Conservation (phyloP, 78 protist species). For the Creolimax fragrantissima region DNA sequence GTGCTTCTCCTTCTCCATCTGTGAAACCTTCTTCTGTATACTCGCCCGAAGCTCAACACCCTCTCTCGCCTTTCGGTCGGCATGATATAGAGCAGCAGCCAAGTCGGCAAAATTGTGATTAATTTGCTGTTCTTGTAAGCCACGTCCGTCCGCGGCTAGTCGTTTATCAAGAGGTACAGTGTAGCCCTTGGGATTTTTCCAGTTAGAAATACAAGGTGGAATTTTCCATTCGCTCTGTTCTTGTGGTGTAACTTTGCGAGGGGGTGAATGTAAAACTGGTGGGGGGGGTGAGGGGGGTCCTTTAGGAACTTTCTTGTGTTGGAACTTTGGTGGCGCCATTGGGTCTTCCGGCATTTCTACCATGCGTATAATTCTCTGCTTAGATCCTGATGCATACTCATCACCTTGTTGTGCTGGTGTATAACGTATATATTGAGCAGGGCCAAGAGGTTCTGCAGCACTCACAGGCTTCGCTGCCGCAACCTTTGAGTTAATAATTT, state of each 20-base stretch:
- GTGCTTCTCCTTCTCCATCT: conserved; percentile 55
- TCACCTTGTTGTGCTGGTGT: conserved; percentile 19
- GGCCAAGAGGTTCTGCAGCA: not conserved
- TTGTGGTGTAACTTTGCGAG: conserved; percentile 56
- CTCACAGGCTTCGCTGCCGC: conserved; percentile 29
- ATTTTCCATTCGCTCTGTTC: conserved; percentile 85
- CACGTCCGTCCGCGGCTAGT: conserved; percentile 92
- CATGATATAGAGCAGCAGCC: conserved; percentile 76
- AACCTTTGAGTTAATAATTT: conserved; percentile 37
- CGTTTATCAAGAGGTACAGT: conserved; percentile 95
- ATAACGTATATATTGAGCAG: conserved; percentile 44
- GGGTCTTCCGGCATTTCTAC: conserved; percentile 81
- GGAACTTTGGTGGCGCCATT: conserved; percentile 86
- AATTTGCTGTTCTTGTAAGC: conserved; percentile 61
- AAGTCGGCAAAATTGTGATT: conserved; percentile 86
- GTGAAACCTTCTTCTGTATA: conserved; percentile 11
- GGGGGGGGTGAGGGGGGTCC: conserved; percentile 86
- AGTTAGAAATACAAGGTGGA: conserved; percentile 93
- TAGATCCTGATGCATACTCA: conserved; percentile 26
- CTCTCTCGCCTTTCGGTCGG: conserved; percentile 81
- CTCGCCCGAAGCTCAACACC: conserved; percentile 44
- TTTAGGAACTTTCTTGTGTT: conserved; percentile 34
- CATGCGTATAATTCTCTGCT: conserved; percentile 68
- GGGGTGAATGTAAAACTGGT: conserved; percentile 96
- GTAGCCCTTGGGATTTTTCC: conserved; percentile 95